Percentiles rank a stretch among this genome's conserved stretches.
phyloP scores from a whole-genome alignment of 2,329 filamentous ascomycete species.

The Colletotrichum musae region DNA sequence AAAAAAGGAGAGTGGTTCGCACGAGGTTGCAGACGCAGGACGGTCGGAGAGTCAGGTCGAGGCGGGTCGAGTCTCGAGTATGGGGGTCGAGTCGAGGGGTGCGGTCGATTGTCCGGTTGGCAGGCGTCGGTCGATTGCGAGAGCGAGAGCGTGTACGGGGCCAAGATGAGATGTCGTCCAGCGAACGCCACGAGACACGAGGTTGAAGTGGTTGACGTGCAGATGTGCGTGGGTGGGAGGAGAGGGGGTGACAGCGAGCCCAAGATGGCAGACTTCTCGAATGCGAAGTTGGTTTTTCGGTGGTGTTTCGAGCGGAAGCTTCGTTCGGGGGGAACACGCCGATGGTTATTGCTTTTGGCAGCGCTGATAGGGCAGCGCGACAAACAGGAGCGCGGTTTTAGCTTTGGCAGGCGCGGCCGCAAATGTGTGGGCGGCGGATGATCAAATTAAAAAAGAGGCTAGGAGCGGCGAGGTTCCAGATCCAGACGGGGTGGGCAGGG shows the following conservation, averaged over 20 bases:
- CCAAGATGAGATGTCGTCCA: slow-evolving; percentile 38
- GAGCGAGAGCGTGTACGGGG: slow-evolving; percentile 8
- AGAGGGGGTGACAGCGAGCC: slow-evolving; percentile 7
- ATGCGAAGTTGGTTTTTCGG: slow-evolving; percentile 36
- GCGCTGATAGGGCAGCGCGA: slow-evolving; percentile 35
- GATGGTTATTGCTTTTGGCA: slow-evolving; percentile 35
- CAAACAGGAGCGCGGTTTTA: slow-evolving; percentile 38
- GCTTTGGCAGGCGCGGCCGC: slow-evolving; percentile 37
- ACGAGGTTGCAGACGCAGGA: slow-evolving; percentile 24
- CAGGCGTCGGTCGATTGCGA: neutral
- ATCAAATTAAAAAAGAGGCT: slow-evolving; percentile 40
- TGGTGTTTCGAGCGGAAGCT: slow-evolving; percentile 40
- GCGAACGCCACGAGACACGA: slow-evolving; percentile 39
- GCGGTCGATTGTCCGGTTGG: slow-evolving; percentile 11
- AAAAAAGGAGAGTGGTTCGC: slow-evolving; percentile 27
- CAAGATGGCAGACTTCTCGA: slow-evolving; percentile 40
- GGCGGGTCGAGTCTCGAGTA: slow-evolving; percentile 3
- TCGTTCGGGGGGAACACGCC: slow-evolving; percentile 27
- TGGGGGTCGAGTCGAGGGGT: slow-evolving; percentile 18
- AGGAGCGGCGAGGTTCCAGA: slow-evolving; percentile 38
- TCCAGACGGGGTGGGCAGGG: slow-evolving; percentile 31
- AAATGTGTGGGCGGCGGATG: slow-evolving; percentile 38
- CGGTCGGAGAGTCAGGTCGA: slow-evolving; percentile 14
- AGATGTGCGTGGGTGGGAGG: neutral
- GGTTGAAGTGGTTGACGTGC: slow-evolving; percentile 9